phyloP scores from a whole-genome alignment of 2,329 filamentous ascomycete genomes.

The Hortaea sp. region DNA sequence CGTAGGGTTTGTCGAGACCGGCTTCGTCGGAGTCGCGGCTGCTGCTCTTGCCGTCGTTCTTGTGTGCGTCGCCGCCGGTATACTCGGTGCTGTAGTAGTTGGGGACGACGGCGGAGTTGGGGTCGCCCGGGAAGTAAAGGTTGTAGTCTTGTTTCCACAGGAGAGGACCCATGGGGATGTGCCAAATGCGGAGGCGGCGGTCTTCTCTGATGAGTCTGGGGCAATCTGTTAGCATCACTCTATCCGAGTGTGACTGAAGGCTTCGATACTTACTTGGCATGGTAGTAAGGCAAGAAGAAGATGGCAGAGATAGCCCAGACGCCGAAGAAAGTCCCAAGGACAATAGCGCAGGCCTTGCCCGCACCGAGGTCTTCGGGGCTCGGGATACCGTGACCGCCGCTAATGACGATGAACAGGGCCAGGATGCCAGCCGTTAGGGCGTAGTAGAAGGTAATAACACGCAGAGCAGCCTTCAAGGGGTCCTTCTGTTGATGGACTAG shows the following conservation, averaged over 20 bases:
- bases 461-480: constrained; percentile 38
- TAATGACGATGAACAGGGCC: constrained; percentile 47
- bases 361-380: constrained; percentile 4
- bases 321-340: constrained; percentile 43
- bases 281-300: constrained; percentile 51
- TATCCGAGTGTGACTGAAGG: too few relatives aligned
- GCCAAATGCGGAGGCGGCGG: constrained; percentile 48
- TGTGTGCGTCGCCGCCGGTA: background rate
- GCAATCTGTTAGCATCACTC: background rate
- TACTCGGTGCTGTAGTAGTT: constrained; percentile 13
- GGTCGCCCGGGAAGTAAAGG: constrained; percentile 10
- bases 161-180: constrained; percentile 37
- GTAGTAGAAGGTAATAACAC: constrained; percentile 39
- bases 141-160: constrained; percentile 21
- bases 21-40: constrained; percentile 1
- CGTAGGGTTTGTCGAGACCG: constrained; percentile 1
- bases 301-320: constrained; percentile 39
- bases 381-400: constrained; percentile 7
- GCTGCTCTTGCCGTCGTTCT: background rate
- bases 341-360: constrained; percentile 42
- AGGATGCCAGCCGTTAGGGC: constrained; percentile 36
- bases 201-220: constrained; percentile 46
- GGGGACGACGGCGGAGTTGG: constrained; percentile 8
- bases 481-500: constrained; percentile 37
- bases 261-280: constrained; percentile 31